These are phyloP conservation scores for Lachancea kluyveri DNA, from an alignment of 805 yeast genomes.

Conservation along the genomic window DNA sequence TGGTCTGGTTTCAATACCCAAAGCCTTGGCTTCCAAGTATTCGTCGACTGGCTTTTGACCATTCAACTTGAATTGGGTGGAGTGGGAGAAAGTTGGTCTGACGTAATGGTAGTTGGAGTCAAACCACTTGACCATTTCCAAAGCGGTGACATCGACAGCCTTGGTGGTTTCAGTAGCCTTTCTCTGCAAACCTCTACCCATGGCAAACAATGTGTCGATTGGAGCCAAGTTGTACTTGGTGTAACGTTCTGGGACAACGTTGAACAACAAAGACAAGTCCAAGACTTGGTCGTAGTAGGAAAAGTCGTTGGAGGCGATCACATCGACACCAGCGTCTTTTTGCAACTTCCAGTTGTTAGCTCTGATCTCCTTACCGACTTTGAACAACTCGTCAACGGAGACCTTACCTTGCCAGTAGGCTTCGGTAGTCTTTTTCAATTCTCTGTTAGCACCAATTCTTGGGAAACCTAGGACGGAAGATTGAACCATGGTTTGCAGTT, in stretches of 20 bases:
- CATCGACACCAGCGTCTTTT: conserved; percentile 93
- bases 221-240: conserved; percentile 82
- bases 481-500: conserved; percentile 65
- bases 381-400: conserved; percentile 75
- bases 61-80: conserved; percentile 92
- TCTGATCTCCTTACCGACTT: conserved; percentile 93
- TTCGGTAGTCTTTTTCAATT: conserved; percentile 97
- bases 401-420: conserved; percentile 98
- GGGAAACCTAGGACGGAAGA: conserved; percentile 99
- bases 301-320: conserved; percentile 96
- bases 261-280: conserved; percentile 87
- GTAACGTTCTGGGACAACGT: conserved; percentile 96
- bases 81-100: conserved; percentile 96
- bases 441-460: conserved; percentile 99
- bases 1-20: conserved; percentile 96
- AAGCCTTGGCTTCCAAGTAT: conserved; percentile 94
- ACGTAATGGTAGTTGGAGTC: conserved; percentile 99
- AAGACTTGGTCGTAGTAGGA: conserved; percentile 97
- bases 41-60: conserved; percentile 96
- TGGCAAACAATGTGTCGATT: conserved; percentile 91
- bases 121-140: conserved; percentile 99
- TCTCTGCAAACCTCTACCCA: conserved; percentile 99
- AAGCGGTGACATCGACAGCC: conserved; percentile 97
- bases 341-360: conserved; percentile 97
- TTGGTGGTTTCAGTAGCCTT: conserved; percentile 79